phyloP scores from a whole-genome alignment of 805 yeast genomes.

The Candida schatavii region DNA sequence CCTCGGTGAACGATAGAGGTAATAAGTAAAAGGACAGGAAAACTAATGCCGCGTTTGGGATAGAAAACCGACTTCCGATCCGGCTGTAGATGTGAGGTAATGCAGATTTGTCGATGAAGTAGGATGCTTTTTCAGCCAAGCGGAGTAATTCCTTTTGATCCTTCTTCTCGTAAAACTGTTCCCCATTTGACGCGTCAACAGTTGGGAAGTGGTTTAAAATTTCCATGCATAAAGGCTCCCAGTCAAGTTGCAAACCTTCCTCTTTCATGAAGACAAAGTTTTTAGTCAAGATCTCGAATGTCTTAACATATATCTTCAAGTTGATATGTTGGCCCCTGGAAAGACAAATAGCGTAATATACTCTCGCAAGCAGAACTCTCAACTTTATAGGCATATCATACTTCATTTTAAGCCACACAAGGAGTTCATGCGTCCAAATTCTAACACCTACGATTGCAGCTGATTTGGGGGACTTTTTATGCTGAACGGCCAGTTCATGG shows the following conservation, averaged over 20 bases:
- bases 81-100: conserved; percentile 51
- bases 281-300: conserved; percentile 57
- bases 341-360: conserved; percentile 69
- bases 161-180: conserved; percentile 46
- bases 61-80: conserved; percentile 51
- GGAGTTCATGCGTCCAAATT: conserved; percentile 85
- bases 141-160: conserved; percentile 47
- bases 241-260: conserved; percentile 46
- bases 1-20: conserved; percentile 42
- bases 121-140: conserved; percentile 52
- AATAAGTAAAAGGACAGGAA: conserved; percentile 53
- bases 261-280: conserved; percentile 40
- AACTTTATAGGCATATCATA: conserved; percentile 71
- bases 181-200: conserved; percentile 45
- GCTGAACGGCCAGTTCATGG: conserved; percentile 43
- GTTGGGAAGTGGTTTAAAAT: conserved; percentile 30
- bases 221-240: conserved; percentile 45
- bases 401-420: conserved; percentile 74
- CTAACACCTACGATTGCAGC: conserved; percentile 73
- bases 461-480: conserved; percentile 60
- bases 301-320: conserved; percentile 56
- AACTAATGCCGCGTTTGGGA: conserved; percentile 49
- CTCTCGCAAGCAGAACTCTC: conserved; percentile 59
- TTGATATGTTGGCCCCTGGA: conserved; percentile 70
- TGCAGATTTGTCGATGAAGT: conserved; percentile 48